Base-by-base conservation (phyloP, 2,329 filamentous ascomycete species). In the Diaporthe nobilis region DNA sequence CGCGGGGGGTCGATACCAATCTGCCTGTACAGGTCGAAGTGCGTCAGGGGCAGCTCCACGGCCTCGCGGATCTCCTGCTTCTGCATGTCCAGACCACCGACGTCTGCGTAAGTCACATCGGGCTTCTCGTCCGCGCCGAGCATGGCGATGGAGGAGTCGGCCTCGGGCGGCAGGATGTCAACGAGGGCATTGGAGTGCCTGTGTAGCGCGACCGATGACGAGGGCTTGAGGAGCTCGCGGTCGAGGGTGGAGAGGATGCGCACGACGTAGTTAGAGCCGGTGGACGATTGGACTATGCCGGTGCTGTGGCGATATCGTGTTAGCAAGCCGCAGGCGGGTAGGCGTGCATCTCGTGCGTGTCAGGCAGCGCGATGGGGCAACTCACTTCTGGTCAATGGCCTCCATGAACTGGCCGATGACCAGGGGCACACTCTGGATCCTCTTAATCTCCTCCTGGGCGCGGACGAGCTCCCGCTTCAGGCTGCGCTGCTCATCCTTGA, bases 381-480 rank as follows among this genome's bases (percentile, higher is more conserved):
- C 91, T 85, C 90, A 98, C 95, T 98, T 99, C 87, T 99, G 97
- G 85, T 99, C 97, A 83, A 99, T 99, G 74, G 97, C 97, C 87
- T 99, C 97, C 97, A 99, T 99, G 84, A 99, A 99, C 86, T 99
- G 97, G 77, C 97, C 97, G 84, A 99, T 99, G 78, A 99, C 97
- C 77, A 99, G 88, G 39, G 97, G 97, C 73, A 99, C 97, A 85
- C 95, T 98, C 88, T 99, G 97, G 85, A 99, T 99, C 79, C 97
- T 93, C 90, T 99, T 99, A 88, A 99, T 99, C 88, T 99, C 97
- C 85, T 99, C 97, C 85, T 99, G 97, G 80, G 97, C 97, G 80
- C 97, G 93, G 73, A 99, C 96, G 71, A 99, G 91, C 89, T 99
- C 97, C 81, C 97, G 92, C 90, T 99, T 99, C 85, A 99, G 87